Conservation (phyloP, 495 filamentous ascomycete genomes). For the Platismatia glauca region DNA sequence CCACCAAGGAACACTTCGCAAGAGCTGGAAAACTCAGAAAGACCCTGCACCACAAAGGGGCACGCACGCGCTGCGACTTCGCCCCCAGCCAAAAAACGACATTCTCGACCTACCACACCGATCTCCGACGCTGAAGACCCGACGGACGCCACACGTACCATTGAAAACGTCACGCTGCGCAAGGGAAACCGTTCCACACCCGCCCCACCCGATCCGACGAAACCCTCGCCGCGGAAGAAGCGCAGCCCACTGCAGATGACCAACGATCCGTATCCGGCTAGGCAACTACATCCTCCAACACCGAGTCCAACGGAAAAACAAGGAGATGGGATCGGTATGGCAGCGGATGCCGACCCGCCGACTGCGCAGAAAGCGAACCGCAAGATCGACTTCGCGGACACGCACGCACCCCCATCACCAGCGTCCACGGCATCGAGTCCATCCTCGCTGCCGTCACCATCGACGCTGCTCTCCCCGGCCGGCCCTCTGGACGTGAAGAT, state of each 20-base stretch:
- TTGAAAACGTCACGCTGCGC: background rate
- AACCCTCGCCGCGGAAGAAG: constrained; percentile 14
- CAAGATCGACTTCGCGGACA: constrained; percentile 10
- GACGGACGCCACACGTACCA: background rate
- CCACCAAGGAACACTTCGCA: constrained; percentile 16
- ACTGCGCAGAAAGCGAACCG: constrained; percentile 12
- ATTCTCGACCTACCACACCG: constrained; percentile 11
- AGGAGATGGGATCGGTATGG: background rate
- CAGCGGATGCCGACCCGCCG: background rate
- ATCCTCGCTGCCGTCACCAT: constrained; percentile 18
- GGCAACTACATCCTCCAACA: background rate
- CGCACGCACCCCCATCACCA: background rate
- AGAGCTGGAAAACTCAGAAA: constrained; percentile 1
- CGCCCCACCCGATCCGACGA: background rate
- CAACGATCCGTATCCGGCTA: background rate
- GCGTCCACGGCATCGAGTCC: background rate
- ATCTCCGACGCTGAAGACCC: background rate
- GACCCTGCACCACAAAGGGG: background rate
- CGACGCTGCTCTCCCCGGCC: constrained; percentile 10
- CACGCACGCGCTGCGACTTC: background rate
- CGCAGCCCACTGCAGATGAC: constrained; percentile 12
- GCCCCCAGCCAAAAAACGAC: constrained; percentile 7
- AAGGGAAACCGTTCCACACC: background rate
- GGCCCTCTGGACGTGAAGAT: background rate
- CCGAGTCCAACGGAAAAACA: background rate